A percentile compares a stretch with the other conserved stretches of the same genome.
Conservation (phyloP, 1,139 yeast species). For the Blastobotrys aristatus region DNA sequence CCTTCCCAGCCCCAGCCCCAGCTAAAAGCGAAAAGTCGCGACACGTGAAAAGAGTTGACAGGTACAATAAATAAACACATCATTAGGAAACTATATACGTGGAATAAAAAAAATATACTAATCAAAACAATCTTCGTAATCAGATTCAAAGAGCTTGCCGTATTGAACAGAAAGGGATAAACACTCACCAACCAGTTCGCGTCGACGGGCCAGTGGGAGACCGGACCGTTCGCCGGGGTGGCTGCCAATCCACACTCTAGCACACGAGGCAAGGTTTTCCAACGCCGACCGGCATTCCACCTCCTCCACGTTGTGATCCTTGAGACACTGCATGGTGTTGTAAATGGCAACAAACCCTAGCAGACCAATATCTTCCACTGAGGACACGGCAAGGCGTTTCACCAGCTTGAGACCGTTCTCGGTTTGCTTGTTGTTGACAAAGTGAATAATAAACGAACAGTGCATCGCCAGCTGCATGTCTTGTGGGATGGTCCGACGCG, state of each 20-base stretch:
- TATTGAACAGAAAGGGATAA: constrained; percentile 29
- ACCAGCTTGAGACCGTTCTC: constrained; percentile 21
- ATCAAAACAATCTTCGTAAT: constrained; percentile 10
- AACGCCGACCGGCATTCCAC: constrained; percentile 13
- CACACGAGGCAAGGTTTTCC: constrained; percentile 28
- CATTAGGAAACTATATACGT: not conserved
- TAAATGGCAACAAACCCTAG: constrained; percentile 34
- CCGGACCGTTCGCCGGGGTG: constrained; percentile 33
- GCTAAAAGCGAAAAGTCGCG: too few species aligned
- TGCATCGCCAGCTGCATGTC: constrained; percentile 29
- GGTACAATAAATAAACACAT: too few species aligned
- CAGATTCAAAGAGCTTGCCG: constrained; percentile 26
- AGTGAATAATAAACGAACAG: constrained; percentile 26
- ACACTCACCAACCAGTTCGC: constrained; percentile 33
- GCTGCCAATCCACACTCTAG: constrained; percentile 37
- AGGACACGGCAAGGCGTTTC: constrained; percentile 20
- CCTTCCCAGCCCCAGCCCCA: too few species aligned
- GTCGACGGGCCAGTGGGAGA: constrained; percentile 27
- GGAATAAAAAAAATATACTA: not conserved
- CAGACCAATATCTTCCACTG: constrained; percentile 30
- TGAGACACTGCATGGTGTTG: constrained; percentile 19
- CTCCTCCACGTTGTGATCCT: constrained; percentile 15
- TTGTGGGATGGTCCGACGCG: constrained; percentile 21
- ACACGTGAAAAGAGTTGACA: too few species aligned
- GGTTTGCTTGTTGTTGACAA: constrained; percentile 19